phyloP scores from a whole-genome alignment of 352 stramenopile species.

The Phytophthora quininea region DNA sequence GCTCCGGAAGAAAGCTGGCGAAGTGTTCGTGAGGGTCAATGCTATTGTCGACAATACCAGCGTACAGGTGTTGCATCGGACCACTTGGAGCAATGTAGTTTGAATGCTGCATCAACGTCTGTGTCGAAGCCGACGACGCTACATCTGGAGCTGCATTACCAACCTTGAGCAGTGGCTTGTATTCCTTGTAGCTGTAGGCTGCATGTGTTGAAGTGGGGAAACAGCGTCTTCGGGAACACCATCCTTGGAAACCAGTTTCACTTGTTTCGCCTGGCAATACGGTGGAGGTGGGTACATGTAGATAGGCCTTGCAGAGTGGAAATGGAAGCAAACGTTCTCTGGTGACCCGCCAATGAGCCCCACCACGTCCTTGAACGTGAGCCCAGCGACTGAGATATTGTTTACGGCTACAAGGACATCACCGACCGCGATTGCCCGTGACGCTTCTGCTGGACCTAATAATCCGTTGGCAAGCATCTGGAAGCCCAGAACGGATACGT shows the following conservation, averaged over 20 bases:
- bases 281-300: constrained; percentile 69
- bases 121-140: constrained; percentile 32
- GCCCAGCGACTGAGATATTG: constrained; percentile 55
- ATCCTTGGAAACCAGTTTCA: constrained; percentile 52
- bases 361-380: constrained; percentile 82
- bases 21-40: constrained; percentile 91
- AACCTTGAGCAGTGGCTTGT: constrained; percentile 68
- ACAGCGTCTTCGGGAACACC: constrained; percentile 43
- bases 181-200: constrained; percentile 75
- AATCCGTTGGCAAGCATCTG: constrained; percentile 73
- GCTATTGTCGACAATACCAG: constrained; percentile 88
- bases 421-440: constrained; percentile 69
- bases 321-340: constrained; percentile 80
- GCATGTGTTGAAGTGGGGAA: constrained; percentile 57
- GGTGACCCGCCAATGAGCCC: constrained; percentile 68
- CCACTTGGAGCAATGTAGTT: constrained; percentile 81
- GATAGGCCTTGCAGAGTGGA: constrained; percentile 73
- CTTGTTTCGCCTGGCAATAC: constrained; percentile 67
- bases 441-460: constrained; percentile 77
- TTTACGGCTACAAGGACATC: constrained; percentile 87
- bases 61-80: constrained; percentile 88
- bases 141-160: constrained; percentile 43
- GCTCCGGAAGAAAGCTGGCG: constrained; percentile 78
- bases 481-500: constrained; percentile 81
- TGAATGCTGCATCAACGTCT: constrained; percentile 46